These are phyloP conservation scores for Salix dunnii DNA, from an alignment of 345 rosid species.

Conservation along the genomic window DNA sequence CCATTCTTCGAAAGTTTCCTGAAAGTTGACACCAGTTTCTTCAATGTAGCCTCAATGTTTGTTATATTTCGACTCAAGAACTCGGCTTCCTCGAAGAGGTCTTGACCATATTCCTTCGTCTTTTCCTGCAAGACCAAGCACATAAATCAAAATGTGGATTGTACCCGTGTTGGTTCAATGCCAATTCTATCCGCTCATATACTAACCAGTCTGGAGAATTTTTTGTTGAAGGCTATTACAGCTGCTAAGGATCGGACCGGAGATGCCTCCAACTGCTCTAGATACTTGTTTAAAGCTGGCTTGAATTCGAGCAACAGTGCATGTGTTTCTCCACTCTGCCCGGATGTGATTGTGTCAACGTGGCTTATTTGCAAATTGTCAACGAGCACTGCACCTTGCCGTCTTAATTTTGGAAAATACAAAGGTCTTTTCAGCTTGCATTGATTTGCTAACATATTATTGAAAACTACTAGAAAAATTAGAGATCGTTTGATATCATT, in stretches of 20 bases:
- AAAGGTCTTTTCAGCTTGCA: no score
- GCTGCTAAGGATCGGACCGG: slow-evolving; percentile 58
- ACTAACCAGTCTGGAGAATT: slow-evolving; percentile 40
- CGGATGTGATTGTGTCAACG: slow-evolving; percentile 11
- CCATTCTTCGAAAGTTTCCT: slow-evolving; percentile 36
- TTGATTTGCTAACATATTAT: no score
- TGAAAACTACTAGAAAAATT: no score
- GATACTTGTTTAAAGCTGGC: slow-evolving; percentile 47
- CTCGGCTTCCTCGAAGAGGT: slow-evolving; percentile 35
- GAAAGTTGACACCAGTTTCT: slow-evolving; percentile 34
- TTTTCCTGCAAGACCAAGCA: slow-evolving; percentile 41
- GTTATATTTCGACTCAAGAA: no score
- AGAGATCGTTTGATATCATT: no score
- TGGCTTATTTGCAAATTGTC: slow-evolving; percentile 44
- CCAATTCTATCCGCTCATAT: no score
- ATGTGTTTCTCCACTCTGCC: slow-evolving; percentile 35
- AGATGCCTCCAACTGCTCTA: slow-evolving; percentile 38
- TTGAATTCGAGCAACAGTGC: slow-evolving; percentile 55
- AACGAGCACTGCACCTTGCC: slow-evolving; percentile 45
- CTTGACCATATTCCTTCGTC: slow-evolving; percentile 49
- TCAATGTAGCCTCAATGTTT: slow-evolving; percentile 16
- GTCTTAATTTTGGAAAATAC: slow-evolving; percentile 23
- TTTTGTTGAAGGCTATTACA: slow-evolving; percentile 49
- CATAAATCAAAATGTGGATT: no score
- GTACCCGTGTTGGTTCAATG: no score